These are phyloP conservation scores for Citrullus mucosospermus DNA, from an alignment of 306 rosid species.

Conservation along the genomic window DNA sequence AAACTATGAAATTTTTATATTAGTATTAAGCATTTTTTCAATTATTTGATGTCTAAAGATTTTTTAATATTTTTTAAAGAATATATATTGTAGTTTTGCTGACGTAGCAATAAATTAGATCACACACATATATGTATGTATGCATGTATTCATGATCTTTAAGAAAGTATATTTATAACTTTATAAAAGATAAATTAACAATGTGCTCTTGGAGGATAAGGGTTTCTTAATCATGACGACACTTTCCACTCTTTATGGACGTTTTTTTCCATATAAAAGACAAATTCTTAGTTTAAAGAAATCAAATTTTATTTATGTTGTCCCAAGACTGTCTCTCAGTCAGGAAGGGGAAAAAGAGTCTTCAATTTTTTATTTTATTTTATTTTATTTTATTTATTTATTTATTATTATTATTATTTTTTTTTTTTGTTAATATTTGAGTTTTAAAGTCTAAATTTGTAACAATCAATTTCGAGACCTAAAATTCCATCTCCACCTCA, in stretches of 20 bases:
- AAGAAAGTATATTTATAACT: background rate
- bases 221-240: background rate
- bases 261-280: background rate
- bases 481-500: too few relatives aligned
- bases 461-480: too few relatives aligned
- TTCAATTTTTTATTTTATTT: too few relatives aligned
- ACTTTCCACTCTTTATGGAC: background rate
- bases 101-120: background rate
- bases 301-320: background rate
- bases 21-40: background rate
- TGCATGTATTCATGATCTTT: background rate
- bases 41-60: background rate
- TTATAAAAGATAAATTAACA: background rate
- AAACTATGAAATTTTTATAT: too few relatives aligned
- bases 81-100: background rate
- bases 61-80: background rate
- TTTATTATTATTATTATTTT: too few relatives aligned
- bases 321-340: background rate
- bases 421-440: too few relatives aligned
- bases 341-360: too few relatives aligned
- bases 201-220: background rate
- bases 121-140: too few relatives aligned
- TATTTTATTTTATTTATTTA: too few relatives aligned
- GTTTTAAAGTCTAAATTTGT: too few relatives aligned
- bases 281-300: background rate